Conservation (phyloP, 2,329 filamentous ascomycete genomes). For the Xylaria sp. region DNA sequence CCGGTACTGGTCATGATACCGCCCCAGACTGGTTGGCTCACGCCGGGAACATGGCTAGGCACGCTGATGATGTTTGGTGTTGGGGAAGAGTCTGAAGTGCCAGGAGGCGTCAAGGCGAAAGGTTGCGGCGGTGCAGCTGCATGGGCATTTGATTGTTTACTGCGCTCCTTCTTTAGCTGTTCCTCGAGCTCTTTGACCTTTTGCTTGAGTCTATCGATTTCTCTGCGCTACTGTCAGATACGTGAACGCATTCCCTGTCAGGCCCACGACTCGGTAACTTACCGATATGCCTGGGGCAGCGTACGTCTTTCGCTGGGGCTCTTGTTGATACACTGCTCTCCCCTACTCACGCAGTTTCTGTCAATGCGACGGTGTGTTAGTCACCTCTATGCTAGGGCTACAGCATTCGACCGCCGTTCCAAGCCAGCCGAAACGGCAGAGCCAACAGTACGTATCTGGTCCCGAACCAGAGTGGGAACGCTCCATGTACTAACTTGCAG, state of each 20-base stretch:
- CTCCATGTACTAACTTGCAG: slow-evolving; percentile 45
- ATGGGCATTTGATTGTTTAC: slow-evolving; percentile 14
- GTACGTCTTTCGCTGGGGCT: slow-evolving; percentile 48
- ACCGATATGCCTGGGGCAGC: slow-evolving; percentile 45
- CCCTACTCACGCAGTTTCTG: slow-evolving; percentile 51
- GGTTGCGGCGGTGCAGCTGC: slow-evolving; percentile 3
- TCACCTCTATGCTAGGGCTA: slow-evolving; percentile 4
- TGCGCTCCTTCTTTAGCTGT: slow-evolving; percentile 39
- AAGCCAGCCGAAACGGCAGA: slow-evolving; percentile 4
- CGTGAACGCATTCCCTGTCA: background rate
- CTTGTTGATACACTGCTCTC: slow-evolving; percentile 50
- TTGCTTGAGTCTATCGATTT: slow-evolving; percentile 52
- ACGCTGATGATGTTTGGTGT: slow-evolving; percentile 12
- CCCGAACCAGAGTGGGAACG: slow-evolving; percentile 8
- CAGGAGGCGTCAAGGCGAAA: slow-evolving; percentile 33
- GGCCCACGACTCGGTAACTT: slow-evolving; percentile 11
- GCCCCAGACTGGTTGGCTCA: slow-evolving; percentile 45
- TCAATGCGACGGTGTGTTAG: slow-evolving; percentile 19
- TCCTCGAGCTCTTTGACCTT: slow-evolving; percentile 48
- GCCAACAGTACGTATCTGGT: slow-evolving; percentile 4
- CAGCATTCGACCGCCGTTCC: background rate
- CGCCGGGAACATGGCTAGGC: background rate
- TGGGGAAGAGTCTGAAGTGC: slow-evolving; percentile 31
- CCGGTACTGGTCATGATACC: slow-evolving; percentile 51
- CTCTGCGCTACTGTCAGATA: slow-evolving; percentile 36